Conservation (phyloP, 106 monocot species). For the Posidonia australis region DNA sequence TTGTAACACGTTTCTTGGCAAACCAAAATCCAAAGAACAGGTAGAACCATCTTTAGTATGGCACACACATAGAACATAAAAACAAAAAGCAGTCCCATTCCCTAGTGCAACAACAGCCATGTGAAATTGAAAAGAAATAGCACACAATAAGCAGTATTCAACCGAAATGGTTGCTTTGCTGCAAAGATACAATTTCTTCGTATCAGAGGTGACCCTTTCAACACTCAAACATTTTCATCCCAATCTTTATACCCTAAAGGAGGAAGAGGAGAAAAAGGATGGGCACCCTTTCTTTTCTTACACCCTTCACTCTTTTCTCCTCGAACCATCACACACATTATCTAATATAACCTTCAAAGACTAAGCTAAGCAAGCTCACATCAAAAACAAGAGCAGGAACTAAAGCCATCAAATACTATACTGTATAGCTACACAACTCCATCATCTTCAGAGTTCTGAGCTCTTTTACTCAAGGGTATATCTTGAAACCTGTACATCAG, state of each 20-base stretch:
- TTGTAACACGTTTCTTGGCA: no score
- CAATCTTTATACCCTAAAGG: not conserved
- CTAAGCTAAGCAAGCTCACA: not conserved
- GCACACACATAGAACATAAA: no score
- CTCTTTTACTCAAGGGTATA: slow-evolving; percentile 14
- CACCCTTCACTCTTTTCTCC: slow-evolving; percentile 24
- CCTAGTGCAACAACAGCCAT: no score
- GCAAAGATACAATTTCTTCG: no score
- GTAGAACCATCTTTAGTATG: no score
- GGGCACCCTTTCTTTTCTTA: slow-evolving; percentile 9
- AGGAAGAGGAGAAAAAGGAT: slow-evolving; percentile 20
- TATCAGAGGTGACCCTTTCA: no score
- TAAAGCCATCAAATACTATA: not conserved
- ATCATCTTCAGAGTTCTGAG: not conserved
- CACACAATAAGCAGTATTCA: no score
- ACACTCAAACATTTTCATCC: not conserved
- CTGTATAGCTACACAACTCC: not conserved
- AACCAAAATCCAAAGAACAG: no score
- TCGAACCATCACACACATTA: not conserved
- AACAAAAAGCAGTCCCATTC: no score
- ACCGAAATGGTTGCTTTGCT: no score
- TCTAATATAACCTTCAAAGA: not conserved
- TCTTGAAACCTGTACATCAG: slow-evolving; percentile 16
- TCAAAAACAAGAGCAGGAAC: not conserved
- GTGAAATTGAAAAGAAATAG: no score